Evolutionary conservation across 139 green algal genomes (phyloP).

Genomic region (Yamagishiella unicocca): DNA sequence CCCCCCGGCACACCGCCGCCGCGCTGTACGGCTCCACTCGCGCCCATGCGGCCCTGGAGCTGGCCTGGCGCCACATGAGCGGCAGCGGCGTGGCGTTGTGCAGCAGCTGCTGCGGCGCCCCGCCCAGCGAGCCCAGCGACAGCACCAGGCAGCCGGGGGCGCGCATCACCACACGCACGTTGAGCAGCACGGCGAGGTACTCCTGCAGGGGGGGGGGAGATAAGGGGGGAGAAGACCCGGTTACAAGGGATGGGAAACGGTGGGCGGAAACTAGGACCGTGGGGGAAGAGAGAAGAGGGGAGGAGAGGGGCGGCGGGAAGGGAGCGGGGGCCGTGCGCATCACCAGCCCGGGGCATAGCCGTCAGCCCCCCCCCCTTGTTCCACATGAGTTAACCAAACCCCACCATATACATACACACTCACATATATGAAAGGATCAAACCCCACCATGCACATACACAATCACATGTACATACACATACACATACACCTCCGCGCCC

Average conservation of each 20-base stretch:
- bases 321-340: no score
- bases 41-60: constrained; percentile 60
- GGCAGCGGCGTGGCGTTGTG: constrained; percentile 69
- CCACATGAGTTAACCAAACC: no score
- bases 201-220: constrained; percentile 22
- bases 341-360: no score
- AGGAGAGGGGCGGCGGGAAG: neutral
- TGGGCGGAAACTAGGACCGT: no score
- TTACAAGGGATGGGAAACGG: neutral
- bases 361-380: no score
- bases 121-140: constrained; percentile 66
- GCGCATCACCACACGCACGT: constrained; percentile 58
- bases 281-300: neutral
- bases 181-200: constrained; percentile 60
- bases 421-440: no score
- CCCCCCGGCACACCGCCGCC: constrained; percentile 49
- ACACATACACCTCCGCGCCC: no score
- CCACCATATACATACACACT: no score
- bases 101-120: constrained; percentile 70
- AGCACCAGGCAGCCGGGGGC: constrained; percentile 66
- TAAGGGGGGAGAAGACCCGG: neutral
- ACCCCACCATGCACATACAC: no score
- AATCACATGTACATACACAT: no score
- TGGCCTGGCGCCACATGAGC: constrained; percentile 72
- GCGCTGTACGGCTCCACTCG: constrained; percentile 64